Percentiles rank a stretch among this genome's conserved stretches.
phyloP scores from a whole-genome alignment of 2,329 filamentous ascomycete genomes.

The Cryoendolithus antarcticus region DNA sequence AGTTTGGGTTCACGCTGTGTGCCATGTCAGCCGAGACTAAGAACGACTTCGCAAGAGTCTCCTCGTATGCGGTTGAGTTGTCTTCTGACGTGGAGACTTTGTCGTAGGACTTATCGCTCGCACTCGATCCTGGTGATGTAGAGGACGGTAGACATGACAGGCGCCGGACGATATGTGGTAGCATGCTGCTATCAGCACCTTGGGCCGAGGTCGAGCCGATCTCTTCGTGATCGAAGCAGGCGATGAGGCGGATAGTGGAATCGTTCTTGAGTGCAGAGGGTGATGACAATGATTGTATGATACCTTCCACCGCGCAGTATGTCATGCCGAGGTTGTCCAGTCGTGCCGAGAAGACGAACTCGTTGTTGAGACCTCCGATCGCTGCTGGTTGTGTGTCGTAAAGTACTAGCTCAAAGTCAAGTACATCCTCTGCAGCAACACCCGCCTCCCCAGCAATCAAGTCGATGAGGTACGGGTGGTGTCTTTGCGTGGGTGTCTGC shows the following conservation, averaged over 20 bases:
- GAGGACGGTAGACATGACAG: slow-evolving; percentile 65
- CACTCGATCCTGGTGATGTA: slow-evolving; percentile 29
- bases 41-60: slow-evolving; percentile 83
- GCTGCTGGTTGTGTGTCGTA: slow-evolving; percentile 90
- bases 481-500: slow-evolving; percentile 64
- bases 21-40: slow-evolving; percentile 96
- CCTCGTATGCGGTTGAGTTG: slow-evolving; percentile 74
- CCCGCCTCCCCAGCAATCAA: slow-evolving; percentile 71
- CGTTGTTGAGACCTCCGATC: slow-evolving; percentile 79
- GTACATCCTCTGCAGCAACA: slow-evolving; percentile 56
- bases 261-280: slow-evolving; percentile 59
- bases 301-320: slow-evolving; percentile 75
- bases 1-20: slow-evolving; percentile 92
- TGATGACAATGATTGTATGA: slow-evolving; percentile 65
- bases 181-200: slow-evolving; percentile 85
- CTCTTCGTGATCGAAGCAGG: slow-evolving; percentile 96
- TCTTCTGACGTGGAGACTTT: slow-evolving; percentile 44
- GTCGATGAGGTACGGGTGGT: slow-evolving; percentile 78
- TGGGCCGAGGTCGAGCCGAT: slow-evolving; percentile 88
- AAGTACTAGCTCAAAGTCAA: slow-evolving; percentile 93
- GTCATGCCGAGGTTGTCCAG: slow-evolving; percentile 96
- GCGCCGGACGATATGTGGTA: slow-evolving; percentile 76
- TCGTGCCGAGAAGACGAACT: slow-evolving; percentile 91
- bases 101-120: slow-evolving; percentile 55
- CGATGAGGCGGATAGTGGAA: slow-evolving; percentile 73